Conservation (phyloP, 805 yeast genomes). For the Metschnikowia similis region DNA sequence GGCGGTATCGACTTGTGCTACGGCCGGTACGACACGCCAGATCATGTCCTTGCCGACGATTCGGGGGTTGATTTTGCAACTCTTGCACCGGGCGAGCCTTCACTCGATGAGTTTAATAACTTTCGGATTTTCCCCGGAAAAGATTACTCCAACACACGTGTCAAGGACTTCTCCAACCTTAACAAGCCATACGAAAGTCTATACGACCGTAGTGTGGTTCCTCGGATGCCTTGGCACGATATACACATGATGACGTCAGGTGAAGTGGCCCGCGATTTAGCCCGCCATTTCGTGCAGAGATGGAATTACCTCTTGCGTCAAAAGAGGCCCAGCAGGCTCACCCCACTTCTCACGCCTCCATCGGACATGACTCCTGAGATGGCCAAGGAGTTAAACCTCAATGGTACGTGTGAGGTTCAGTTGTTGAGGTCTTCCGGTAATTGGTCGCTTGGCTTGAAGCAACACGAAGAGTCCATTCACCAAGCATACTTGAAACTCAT, state of each 20-base stretch:
- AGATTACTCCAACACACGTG: slow-evolving; percentile 94
- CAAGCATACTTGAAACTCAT: slow-evolving; percentile 87
- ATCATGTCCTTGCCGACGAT: slow-evolving; percentile 86
- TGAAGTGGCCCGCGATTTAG: slow-evolving; percentile 86
- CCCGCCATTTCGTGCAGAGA: slow-evolving; percentile 93
- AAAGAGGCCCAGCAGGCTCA: slow-evolving; percentile 89
- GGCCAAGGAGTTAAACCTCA: slow-evolving; percentile 52
- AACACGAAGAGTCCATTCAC: slow-evolving; percentile 85
- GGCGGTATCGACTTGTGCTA: slow-evolving; percentile 96
- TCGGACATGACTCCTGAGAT: slow-evolving; percentile 78
- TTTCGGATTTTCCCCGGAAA: slow-evolving; percentile 89
- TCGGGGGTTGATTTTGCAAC: slow-evolving; percentile 32
- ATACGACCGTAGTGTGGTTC: slow-evolving; percentile 76
- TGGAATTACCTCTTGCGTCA: slow-evolving; percentile 94
- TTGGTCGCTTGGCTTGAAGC: slow-evolving; percentile 89
- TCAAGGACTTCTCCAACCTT: slow-evolving; percentile 75
- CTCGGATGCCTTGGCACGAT: slow-evolving; percentile 99
- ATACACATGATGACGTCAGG: slow-evolving; percentile 95
- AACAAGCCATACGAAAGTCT: slow-evolving; percentile 86
- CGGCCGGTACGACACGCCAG: slow-evolving; percentile 96
- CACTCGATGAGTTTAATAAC: slow-evolving; percentile 40
- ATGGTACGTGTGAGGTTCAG: slow-evolving; percentile 91
- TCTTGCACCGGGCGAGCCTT: slow-evolving; percentile 26
- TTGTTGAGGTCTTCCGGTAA: slow-evolving; percentile 81
- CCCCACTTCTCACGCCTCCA: slow-evolving; percentile 91